Evolutionary conservation across 805 yeast species (phyloP), one percentile per base, ranked within the genome.

Genomic region (Lipomyces lipofer): DNA sequence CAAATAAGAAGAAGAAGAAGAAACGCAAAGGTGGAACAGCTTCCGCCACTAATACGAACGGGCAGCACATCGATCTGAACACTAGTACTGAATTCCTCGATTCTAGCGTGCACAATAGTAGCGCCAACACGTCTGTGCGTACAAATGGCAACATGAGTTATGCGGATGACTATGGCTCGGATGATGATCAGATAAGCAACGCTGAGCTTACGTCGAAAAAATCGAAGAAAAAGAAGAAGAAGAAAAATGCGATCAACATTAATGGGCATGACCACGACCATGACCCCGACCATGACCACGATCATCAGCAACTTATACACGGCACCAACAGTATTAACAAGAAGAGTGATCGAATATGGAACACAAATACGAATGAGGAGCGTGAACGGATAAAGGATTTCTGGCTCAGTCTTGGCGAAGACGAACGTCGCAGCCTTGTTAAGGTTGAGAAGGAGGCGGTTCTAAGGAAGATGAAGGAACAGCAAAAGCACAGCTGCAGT

Each of bases 361-460:
- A 77, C 55, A 73, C 74, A 59, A 71, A 74, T 35, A 66, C 78
- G 24, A 66, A 73, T 3, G 82, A 80, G 58, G 86, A 83, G 60
- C 75, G 77, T 49, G 74, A 75, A 53, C 72, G 78, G 40, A 71
- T 83, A 51, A 75, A 76, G 60, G 67, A 74, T 54, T 83, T 79
- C 66, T 89, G 97, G 97, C 76, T 79, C 45, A 74, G 81, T 5
- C 73, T 89, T 33, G 74, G 77, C 19, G 76, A 80, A n/a, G 78
- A 77, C 3, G 83, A 81, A 61, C 85, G 86, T 63, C 75, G 78
- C 62, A 73, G 78, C 28, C 76, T 89, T 22, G 78, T 87, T 28
- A 76, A 78, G 63, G 79, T 87, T 42, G 88, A 86, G 61, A 85
- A 83, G 66, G 80, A 80, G 44, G 83, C 87, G 38, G 82, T 90